A percentile compares a stretch with the other conserved stretches of the same genome.
Evolutionary conservation across 129 eudicot species (phyloP).

Genomic region (Escallonia rubra): DNA sequence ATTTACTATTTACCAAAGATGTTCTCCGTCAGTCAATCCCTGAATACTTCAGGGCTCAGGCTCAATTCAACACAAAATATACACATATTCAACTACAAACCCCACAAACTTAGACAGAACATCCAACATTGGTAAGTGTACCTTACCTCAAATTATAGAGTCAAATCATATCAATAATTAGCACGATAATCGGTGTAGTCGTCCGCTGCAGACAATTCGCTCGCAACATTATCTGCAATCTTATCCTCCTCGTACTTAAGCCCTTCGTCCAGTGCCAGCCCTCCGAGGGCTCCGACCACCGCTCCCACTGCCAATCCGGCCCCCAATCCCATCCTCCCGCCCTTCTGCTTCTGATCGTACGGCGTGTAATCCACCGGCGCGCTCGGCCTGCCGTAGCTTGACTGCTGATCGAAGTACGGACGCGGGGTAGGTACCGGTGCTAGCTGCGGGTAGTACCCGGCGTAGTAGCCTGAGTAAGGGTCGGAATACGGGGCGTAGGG

Average conservation of each 20-base stretch:
- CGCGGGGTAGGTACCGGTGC: slow-evolving; percentile 49
- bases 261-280: slow-evolving; percentile 71
- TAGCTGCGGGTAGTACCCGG: slow-evolving; percentile 44
- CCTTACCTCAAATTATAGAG: slow-evolving; percentile 1
- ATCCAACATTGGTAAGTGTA: too few relatives aligned
- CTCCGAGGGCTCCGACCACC: slow-evolving; percentile 66
- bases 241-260: slow-evolving; percentile 58
- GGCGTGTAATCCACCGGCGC: slow-evolving; percentile 71
- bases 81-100: too few relatives aligned
- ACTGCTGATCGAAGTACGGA: slow-evolving; percentile 38
- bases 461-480: slow-evolving; percentile 55
- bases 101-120: too few relatives aligned
- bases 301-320: slow-evolving; percentile 61
- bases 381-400: slow-evolving; percentile 60
- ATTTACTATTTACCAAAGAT: too few relatives aligned
- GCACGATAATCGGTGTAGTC: slow-evolving; percentile 52
- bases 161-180: slow-evolving; percentile 36
- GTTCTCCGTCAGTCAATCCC: too few relatives aligned
- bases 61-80: too few relatives aligned
- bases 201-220: slow-evolving; percentile 49
- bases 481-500: slow-evolving; percentile 43
- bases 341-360: slow-evolving; percentile 45
- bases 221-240: slow-evolving; percentile 49
- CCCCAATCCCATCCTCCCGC: slow-evolving; percentile 39
- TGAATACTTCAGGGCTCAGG: too few relatives aligned